Conservation (phyloP, 495 filamentous ascomycete species). For the Hypoxylon cercidicola region DNA sequence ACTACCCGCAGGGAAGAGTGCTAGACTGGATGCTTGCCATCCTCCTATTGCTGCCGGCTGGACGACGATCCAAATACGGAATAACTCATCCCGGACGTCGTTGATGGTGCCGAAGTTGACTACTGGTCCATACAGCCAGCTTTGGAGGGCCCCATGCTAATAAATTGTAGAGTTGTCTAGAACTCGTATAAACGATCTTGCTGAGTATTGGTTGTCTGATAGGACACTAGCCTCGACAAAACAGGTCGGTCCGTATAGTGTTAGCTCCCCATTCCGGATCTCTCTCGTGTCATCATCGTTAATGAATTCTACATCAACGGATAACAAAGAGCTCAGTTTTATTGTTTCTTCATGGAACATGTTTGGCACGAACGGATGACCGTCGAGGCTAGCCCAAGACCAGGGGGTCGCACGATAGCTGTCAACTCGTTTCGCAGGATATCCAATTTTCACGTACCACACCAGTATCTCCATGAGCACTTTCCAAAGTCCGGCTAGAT, state of each 20-base stretch:
- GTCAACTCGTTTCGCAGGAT: not conserved
- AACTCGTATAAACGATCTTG: not conserved
- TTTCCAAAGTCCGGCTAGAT: slow-evolving; percentile 16
- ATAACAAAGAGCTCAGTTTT: slow-evolving; percentile 1
- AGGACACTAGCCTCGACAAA: not conserved
- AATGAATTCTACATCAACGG: not conserved
- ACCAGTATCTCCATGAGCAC: slow-evolving; percentile 13
- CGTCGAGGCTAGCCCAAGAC: slow-evolving; percentile 22
- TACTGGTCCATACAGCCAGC: not conserved
- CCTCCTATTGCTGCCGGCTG: slow-evolving; percentile 2
- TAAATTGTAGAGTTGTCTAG: not conserved
- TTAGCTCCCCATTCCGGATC: not conserved
- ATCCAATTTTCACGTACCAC: slow-evolving; percentile 14
- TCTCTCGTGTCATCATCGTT: slow-evolving; percentile 10
- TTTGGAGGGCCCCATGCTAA: not conserved
- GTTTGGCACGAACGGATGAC: slow-evolving; percentile 8
- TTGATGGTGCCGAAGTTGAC: slow-evolving; percentile 17
- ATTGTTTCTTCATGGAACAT: slow-evolving; percentile 2
- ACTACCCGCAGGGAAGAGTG: not conserved
- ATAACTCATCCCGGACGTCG: not conserved
- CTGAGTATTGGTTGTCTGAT: not conserved
- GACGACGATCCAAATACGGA: slow-evolving; percentile 11
- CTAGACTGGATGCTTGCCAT: slow-evolving; percentile 15
- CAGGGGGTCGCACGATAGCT: slow-evolving; percentile 8
- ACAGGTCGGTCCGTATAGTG: slow-evolving; percentile 5